phyloP scores from a whole-genome alignment of 1,139 yeast genomes.

The Yamadazyma songkhlaensis region DNA sequence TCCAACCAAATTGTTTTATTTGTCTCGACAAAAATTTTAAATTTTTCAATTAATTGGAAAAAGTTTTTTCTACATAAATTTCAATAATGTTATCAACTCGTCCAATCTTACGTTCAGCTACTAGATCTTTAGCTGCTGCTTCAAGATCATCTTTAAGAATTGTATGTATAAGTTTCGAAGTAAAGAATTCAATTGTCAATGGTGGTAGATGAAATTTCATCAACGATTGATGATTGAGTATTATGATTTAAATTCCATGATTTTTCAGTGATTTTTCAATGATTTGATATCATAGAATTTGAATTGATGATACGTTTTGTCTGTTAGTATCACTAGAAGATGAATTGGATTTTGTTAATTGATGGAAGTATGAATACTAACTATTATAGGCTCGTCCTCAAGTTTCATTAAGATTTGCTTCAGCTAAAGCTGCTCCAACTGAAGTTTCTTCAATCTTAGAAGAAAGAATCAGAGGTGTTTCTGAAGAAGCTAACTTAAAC shows the following conservation, averaged over 20 bases:
- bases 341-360: too few relatives aligned
- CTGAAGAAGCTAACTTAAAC: conserved; percentile 95
- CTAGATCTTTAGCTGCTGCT: conserved; percentile 72
- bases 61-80: conserved; percentile 5
- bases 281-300: too few relatives aligned
- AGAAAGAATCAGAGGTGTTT: conserved; percentile 98
- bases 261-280: too few relatives aligned
- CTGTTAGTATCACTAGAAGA: too few relatives aligned
- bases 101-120: conserved; percentile 79
- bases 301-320: too few relatives aligned
- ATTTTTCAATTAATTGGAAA: conserved; percentile 15
- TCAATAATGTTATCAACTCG: conserved; percentile 71
- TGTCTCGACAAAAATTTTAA: conserved; percentile 18
- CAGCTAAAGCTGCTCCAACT: conserved; percentile 98
- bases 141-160: conserved; percentile 58
- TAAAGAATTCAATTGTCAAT: too few relatives aligned
- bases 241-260: too few relatives aligned
- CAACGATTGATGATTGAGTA: too few relatives aligned
- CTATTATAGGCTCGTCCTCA: conserved; percentile 65
- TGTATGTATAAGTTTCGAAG: conserved; percentile 44
- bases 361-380: conserved; percentile 4
- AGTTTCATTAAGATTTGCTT: conserved; percentile 78
- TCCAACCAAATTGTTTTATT: conserved; percentile 6
- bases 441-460: conserved; percentile 99
- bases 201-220: too few relatives aligned